These are phyloP conservation scores for Fusarium sp. DNA, from an alignment of 2,329 filamentous ascomycete genomes.

Conservation along the genomic window DNA sequence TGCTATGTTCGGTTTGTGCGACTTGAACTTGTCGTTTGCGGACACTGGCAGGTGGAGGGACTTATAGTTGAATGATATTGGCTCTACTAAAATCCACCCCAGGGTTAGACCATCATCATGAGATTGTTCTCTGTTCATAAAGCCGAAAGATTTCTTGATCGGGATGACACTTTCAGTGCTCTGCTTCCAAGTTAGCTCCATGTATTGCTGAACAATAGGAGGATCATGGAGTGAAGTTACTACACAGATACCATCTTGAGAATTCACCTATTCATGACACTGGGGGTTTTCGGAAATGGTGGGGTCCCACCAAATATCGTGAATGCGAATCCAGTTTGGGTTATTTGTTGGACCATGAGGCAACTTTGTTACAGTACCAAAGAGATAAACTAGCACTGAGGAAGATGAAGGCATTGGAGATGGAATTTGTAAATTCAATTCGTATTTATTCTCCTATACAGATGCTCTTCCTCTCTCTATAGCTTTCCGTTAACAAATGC, in stretches of 20 bases:
- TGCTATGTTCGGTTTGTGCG: background rate
- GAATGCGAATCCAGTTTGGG: background rate
- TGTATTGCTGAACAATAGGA: background rate
- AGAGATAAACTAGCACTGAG: background rate
- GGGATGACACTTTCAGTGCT: rapidly evolving
- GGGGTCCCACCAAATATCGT: rapidly evolving
- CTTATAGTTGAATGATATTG: rapidly evolving
- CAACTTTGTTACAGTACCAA: too few relatives aligned
- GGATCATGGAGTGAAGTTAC: background rate
- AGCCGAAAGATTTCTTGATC: background rate
- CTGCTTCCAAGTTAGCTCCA: background rate
- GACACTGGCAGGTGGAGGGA: background rate
- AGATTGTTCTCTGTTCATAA: background rate
- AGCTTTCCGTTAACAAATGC: conserved; percentile 62
- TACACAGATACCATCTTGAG: too few relatives aligned
- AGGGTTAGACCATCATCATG: background rate
- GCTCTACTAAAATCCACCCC: too few relatives aligned
- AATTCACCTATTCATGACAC: too few relatives aligned
- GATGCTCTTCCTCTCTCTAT: rapidly evolving
- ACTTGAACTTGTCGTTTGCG: background rate
- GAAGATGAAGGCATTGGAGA: rapidly evolving
- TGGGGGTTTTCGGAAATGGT: background rate
- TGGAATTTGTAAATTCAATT: rapidly evolving
- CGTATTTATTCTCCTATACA: background rate
- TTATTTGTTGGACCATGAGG: background rate